phyloP scores from a whole-genome alignment of 208 protist species.

The Trypanosoma caninum region DNA sequence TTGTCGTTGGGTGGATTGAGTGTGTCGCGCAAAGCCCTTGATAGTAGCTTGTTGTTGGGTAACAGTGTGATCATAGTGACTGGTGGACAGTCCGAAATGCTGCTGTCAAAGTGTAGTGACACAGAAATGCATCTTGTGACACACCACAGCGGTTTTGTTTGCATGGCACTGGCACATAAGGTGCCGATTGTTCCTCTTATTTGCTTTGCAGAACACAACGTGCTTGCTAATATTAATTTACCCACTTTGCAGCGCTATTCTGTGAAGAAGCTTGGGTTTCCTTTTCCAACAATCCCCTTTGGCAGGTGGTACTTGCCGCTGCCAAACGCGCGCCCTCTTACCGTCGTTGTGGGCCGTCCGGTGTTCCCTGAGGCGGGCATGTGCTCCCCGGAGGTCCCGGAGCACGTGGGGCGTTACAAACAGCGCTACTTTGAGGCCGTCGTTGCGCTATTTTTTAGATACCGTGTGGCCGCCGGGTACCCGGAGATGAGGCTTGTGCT shows the following conservation, averaged over 20 bases:
- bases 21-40: conserved; percentile 45
- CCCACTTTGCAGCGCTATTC: conserved; percentile 49
- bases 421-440: conserved; percentile 53
- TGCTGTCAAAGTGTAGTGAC: conserved; percentile 30
- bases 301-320: conserved; percentile 57
- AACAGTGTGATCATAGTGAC: conserved; percentile 66
- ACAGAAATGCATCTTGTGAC: conserved; percentile 69
- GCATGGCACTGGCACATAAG: conserved; percentile 44
- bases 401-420: conserved; percentile 38
- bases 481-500: conserved; percentile 57
- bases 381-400: conserved; percentile 29
- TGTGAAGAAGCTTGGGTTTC: conserved; percentile 54
- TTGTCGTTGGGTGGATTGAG: conserved; percentile 37
- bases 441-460: conserved; percentile 54
- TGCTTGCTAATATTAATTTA: conserved; percentile 59
- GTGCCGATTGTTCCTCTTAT: conserved; percentile 62
- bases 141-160: conserved; percentile 68
- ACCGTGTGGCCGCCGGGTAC: conserved; percentile 52
- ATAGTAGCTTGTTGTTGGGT: conserved; percentile 33
- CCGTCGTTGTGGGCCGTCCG: conserved; percentile 56
- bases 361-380: conserved; percentile 36
- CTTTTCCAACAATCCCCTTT: conserved; percentile 52
- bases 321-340: conserved; percentile 34
- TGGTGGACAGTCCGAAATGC: conserved; percentile 76
- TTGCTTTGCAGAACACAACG: conserved; percentile 63